These are phyloP conservation scores for Colletotrichum siamense DNA, from an alignment of 2,329 filamentous ascomycete species.

Conservation along the genomic window DNA sequence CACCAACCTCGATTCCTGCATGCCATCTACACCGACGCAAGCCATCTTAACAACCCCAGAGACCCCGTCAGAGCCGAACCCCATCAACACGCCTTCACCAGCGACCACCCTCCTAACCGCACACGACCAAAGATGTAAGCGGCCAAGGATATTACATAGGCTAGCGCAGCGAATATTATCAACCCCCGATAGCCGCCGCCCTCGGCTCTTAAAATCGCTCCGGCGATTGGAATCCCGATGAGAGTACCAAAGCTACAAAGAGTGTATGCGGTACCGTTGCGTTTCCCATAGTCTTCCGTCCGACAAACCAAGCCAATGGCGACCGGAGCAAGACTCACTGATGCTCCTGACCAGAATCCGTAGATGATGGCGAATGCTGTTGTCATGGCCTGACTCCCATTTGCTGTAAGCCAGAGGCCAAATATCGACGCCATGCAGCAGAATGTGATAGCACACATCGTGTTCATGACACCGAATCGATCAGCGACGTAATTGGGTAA, in stretches of 20 bases:
- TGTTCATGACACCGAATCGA: not conserved
- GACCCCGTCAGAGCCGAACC: not conserved
- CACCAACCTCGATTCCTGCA: not conserved
- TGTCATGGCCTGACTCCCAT: slow-evolving; percentile 50
- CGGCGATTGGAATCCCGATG: not conserved
- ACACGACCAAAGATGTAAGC: not conserved
- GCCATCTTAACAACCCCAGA: not conserved
- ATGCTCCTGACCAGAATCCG: slow-evolving; percentile 74
- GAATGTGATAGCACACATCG: not conserved
- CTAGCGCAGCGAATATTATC: not conserved
- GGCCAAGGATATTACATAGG: not conserved
- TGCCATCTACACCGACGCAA: not conserved
- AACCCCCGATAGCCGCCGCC: not conserved
- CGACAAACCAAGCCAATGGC: slow-evolving; percentile 72
- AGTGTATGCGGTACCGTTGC: not conserved
- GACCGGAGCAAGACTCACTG: slow-evolving; percentile 74
- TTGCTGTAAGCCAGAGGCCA: not conserved
- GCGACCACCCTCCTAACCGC: not conserved
- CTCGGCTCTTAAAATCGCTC: not conserved
- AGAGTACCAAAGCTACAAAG: not conserved
- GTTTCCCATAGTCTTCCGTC: not conserved
- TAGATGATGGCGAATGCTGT: slow-evolving; percentile 69
- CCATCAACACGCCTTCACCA: not conserved
- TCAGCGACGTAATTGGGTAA: not conserved
- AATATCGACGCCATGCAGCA: not conserved